phyloP scores from a whole-genome alignment of 75 land plant species.

The Picea glauca region DNA sequence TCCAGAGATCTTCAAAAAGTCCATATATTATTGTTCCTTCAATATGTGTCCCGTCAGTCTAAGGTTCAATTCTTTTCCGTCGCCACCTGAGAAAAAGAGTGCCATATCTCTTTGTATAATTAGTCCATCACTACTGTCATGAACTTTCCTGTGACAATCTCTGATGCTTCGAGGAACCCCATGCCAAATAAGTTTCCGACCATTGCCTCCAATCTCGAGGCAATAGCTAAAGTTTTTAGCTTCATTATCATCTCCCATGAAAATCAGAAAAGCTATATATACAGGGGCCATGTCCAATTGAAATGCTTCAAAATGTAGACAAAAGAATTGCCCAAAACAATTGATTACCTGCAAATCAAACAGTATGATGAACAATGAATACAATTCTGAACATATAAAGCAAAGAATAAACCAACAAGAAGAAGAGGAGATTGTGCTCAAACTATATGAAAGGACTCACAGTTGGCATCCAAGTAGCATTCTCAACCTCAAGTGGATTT shows the following conservation, averaged over 20 bases:
- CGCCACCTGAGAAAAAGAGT: slow-evolving; percentile 46
- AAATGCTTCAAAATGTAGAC: slow-evolving; percentile 65
- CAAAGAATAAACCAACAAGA: too few relatives aligned
- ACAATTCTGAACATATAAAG: too few relatives aligned
- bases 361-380: background rate
- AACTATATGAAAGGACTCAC: slow-evolving; percentile 22
- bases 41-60: slow-evolving; percentile 49
- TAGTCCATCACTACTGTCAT: slow-evolving; percentile 44
- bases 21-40: slow-evolving; percentile 33
- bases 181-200: slow-evolving; percentile 40
- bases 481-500: slow-evolving; percentile 64
- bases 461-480: slow-evolving; percentile 73
- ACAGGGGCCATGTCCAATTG: slow-evolving; percentile 46
- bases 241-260: slow-evolving; percentile 13
- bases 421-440: background rate
- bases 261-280: slow-evolving; percentile 40
- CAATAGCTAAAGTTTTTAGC: slow-evolving; percentile 43
- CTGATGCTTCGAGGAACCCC: slow-evolving; percentile 43
- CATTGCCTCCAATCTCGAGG: slow-evolving; percentile 41
- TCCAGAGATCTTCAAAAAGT: background rate
- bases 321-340: slow-evolving; percentile 64
- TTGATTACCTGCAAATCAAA: slow-evolving; percentile 45
- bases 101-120: slow-evolving; percentile 51
- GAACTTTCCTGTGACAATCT: slow-evolving; percentile 43
- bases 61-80: slow-evolving; percentile 42